phyloP scores from a whole-genome alignment of 2,329 filamentous ascomycete species.

The Incumbomyces lentus region DNA sequence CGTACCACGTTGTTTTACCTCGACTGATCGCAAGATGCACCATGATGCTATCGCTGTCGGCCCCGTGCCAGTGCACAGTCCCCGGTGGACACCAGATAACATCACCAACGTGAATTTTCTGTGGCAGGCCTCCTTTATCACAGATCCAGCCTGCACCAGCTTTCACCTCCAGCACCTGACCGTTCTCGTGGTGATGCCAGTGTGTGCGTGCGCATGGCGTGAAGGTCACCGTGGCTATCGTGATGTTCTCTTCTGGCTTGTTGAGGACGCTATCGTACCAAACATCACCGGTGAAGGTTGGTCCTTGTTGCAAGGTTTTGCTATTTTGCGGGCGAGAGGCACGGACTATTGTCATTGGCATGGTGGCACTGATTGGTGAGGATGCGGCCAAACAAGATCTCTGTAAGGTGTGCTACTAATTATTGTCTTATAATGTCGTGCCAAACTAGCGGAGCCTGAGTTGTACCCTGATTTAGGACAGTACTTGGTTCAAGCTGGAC shows the following conservation, averaged over 20 bases:
- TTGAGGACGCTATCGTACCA: conserved; percentile 23
- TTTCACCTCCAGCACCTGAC: conserved; percentile 33
- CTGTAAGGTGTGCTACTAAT: no score
- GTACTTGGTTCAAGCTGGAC: no score
- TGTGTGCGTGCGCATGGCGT: conserved; percentile 34
- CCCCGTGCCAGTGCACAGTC: conserved; percentile 38
- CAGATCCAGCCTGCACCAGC: conserved; percentile 35
- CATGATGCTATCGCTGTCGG: conserved; percentile 32
- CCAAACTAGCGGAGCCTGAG: no score
- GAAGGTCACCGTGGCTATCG: conserved; percentile 32
- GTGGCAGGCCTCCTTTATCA: conserved; percentile 30
- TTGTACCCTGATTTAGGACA: no score
- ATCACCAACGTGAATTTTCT: conserved; percentile 31
- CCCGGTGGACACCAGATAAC: conserved; percentile 32
- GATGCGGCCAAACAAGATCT: conserved; percentile 12
- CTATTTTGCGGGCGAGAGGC: conserved; percentile 7
- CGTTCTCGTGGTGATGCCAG: conserved; percentile 38
- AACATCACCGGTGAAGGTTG: conserved; percentile 26
- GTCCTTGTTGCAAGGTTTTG: conserved; percentile 7
- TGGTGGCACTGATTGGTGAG: conserved; percentile 20
- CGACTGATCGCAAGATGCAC: conserved; percentile 30
- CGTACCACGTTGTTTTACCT: conserved; percentile 30
- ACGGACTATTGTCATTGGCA: conserved; percentile 14
- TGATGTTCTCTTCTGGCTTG: conserved; percentile 16
- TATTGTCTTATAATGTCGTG: no score